Percentiles rank a stretch among this genome's conserved stretches.
Evolutionary conservation across 2,329 filamentous ascomycete genomes (phyloP).

Genomic region (Chalara sp.): DNA sequence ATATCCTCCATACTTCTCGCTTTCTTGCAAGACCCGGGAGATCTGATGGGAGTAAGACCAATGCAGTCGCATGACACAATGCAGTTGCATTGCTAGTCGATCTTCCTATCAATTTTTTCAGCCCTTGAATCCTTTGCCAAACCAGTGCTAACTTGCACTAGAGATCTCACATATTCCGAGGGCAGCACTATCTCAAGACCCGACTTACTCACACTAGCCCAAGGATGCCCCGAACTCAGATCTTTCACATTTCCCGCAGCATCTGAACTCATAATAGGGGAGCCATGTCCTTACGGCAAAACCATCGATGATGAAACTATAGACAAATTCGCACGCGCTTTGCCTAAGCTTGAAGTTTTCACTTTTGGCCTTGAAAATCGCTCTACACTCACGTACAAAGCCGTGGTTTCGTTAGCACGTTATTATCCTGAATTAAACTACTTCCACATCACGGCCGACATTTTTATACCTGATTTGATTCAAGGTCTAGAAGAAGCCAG

Average conservation of each 20-base stretch:
- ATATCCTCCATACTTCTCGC: too few relatives aligned
- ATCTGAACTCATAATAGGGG: not conserved
- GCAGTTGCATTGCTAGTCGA: too few relatives aligned
- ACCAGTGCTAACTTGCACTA: too few relatives aligned
- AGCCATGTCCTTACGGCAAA: not conserved
- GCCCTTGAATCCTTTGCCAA: too few relatives aligned
- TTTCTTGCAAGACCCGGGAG: too few relatives aligned
- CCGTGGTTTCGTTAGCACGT: not conserved
- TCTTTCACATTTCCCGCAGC: not conserved
- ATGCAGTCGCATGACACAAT: too few relatives aligned
- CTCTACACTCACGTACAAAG: not conserved
- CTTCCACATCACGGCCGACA: not conserved
- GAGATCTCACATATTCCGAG: constrained; percentile 1
- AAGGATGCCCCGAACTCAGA: not conserved
- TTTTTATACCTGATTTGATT: constrained; percentile 1
- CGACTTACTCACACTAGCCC: not conserved
- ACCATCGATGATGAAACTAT: constrained; percentile 1
- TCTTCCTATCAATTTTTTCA: too few relatives aligned
- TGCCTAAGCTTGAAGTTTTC: not conserved
- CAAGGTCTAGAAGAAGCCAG: not conserved
- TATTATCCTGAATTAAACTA: not conserved
- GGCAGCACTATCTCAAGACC: constrained; percentile 1
- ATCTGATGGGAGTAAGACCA: too few relatives aligned
- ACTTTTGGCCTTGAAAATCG: not conserved
- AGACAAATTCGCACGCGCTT: not conserved